Base-by-base conservation (phyloP, 345 rosid genomes). In the Isatis tinctoria region DNA sequence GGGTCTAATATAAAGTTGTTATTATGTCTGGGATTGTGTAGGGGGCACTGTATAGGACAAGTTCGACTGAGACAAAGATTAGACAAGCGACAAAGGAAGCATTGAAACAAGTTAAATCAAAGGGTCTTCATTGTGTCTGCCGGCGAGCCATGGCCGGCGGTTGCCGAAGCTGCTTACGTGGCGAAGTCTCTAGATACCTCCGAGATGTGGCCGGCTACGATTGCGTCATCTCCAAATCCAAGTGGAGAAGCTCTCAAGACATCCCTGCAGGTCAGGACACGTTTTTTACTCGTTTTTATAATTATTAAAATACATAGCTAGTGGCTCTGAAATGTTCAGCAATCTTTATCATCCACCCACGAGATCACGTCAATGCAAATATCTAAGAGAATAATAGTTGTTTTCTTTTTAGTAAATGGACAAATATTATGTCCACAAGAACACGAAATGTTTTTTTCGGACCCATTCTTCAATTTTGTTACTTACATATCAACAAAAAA, bases 221-320 rank as follows among this genome's bases (percentile, higher is more conserved):
- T 71, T 88, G 86, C 37, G 75, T 80, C 72, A 77, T 87, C 48
- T 86, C 96, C 81, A 87, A 84, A 65, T 94, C 98, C 13, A 88
- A 88, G 70, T 91, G 98, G 98, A 86, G 72, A 82, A 86, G 90
- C 76, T 77, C 89, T 24, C 77, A 75, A 3, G 89, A 77, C 16
- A 85, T 88, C 60, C 97, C 90, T 8, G 70, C 98, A 74, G 95
- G 97, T 91, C 10, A n/a, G 16, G 51, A 7, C 24, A 35, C 8
- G 9, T 22, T 1, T 60, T 32, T 60, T 58, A 49, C 39, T 28
- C 35, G 2, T n/a, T n/a, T n/a, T 27, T 32, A 7, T 62, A 39
- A 28, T 45, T 51, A 52, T 12, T 52, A 24, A 49, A 22, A 20
- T 49, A 49, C 14, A 14, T 22, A 49, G 53, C 35, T 17, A 27